phyloP scores from a whole-genome alignment of 2,329 filamentous ascomycete genomes.

The Fusarium redolens region DNA sequence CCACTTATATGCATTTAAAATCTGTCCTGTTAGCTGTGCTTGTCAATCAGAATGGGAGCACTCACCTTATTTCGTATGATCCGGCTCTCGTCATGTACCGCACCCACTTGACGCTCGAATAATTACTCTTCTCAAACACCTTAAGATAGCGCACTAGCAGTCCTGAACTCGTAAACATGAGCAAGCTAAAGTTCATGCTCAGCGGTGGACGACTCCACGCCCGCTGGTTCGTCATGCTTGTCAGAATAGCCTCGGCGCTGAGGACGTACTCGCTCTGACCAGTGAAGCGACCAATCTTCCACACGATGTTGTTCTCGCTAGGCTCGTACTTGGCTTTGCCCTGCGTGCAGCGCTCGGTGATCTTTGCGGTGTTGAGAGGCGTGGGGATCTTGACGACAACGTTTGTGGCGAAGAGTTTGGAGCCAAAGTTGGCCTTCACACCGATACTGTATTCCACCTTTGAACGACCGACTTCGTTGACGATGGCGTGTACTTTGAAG shows the following conservation, averaged over 20 bases:
- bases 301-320: constrained; percentile 96
- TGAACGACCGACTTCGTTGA: constrained; percentile 95
- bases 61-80: constrained; percentile 93
- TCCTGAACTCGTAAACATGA: constrained; percentile 98
- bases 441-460: constrained; percentile 99
- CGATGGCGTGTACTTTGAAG: constrained; percentile 98
- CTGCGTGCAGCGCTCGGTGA: constrained; percentile 91
- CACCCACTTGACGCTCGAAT: constrained; percentile 99
- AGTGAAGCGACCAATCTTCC: constrained; percentile 98
- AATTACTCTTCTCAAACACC: constrained; percentile 99
- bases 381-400: constrained; percentile 95
- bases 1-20: constrained; percentile 49
- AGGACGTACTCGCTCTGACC: constrained; percentile 97
- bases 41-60: neutral
- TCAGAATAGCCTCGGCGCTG: constrained; percentile 91
- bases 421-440: constrained; percentile 95
- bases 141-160: constrained; percentile 94
- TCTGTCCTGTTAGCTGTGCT: constrained; percentile 42
- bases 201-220: constrained; percentile 95
- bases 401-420: constrained; percentile 97
- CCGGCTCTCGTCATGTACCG: constrained; percentile 98
- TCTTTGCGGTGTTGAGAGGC: constrained; percentile 94
- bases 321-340: constrained; percentile 99
- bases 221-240: constrained; percentile 98
- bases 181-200: constrained; percentile 88